A percentile compares a stretch with the other conserved stretches of the same genome.
Evolutionary conservation across 1,284 basidiomycete genomes (phyloP).

Genomic region (Ustilago xerochloae): DNA sequence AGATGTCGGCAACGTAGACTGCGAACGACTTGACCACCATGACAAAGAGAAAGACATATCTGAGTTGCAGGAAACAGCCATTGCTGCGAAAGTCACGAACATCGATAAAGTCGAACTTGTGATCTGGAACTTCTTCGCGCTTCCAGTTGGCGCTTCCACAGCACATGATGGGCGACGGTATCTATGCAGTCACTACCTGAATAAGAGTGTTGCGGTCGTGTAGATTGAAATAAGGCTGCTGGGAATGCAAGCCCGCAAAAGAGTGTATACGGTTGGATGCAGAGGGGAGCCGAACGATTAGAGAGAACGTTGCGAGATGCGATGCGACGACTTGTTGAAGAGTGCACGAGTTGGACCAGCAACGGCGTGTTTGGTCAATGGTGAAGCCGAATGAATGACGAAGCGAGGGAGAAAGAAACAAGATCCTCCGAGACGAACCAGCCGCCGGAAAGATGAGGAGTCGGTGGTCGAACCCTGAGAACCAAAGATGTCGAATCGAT

Average conservation of each 20-base stretch:
- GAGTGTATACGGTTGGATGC: not conserved
- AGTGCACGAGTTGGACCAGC: slow-evolving; percentile 15
- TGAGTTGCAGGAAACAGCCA: slow-evolving; percentile 84
- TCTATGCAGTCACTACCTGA: not conserved
- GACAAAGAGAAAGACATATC: slow-evolving; percentile 90
- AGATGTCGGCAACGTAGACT: slow-evolving; percentile 96
- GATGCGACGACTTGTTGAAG: slow-evolving; percentile 27
- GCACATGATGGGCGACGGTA: slow-evolving; percentile 38
- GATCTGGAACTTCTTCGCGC: slow-evolving; percentile 94
- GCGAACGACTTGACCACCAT: slow-evolving; percentile 92
- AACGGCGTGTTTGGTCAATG: slow-evolving; percentile 3
- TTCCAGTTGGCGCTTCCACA: slow-evolving; percentile 76
- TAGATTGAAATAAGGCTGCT: not conserved
- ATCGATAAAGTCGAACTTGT: slow-evolving; percentile 99
- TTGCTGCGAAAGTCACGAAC: slow-evolving; percentile 89
- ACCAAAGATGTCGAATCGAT: not conserved
- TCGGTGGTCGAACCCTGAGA: not conserved
- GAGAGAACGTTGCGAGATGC: slow-evolving; percentile 24
- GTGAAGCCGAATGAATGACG: not conserved
- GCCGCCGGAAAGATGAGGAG: slow-evolving; percentile 7
- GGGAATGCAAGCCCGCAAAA: not conserved
- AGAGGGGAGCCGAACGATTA: not conserved
- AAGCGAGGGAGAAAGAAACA: not conserved
- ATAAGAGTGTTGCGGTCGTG: slow-evolving; percentile 8
- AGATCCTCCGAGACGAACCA: slow-evolving; percentile 10